Conservation (phyloP, 495 filamentous ascomycete species). For the Massariosphaeria phaeospora region DNA sequence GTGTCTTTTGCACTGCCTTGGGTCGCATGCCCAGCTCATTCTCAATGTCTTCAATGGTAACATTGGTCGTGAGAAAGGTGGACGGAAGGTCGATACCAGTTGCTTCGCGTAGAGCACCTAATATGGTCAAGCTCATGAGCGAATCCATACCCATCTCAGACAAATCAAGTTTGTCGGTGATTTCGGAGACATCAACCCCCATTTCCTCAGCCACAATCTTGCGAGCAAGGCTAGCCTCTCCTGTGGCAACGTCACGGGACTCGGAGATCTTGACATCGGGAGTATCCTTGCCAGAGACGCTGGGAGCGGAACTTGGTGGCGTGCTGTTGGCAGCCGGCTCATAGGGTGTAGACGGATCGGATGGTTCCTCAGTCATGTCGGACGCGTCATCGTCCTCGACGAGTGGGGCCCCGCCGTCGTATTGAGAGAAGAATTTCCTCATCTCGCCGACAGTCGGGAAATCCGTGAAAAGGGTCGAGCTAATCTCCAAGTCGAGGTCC, state of each 20-base stretch:
- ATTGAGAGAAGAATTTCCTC: constrained; percentile 45
- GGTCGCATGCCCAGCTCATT: constrained; percentile 45
- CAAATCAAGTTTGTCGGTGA: constrained; percentile 42
- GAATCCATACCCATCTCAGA: constrained; percentile 47
- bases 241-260: constrained; percentile 21
- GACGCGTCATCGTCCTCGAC: constrained; percentile 33
- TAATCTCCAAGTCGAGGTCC: constrained; percentile 45
- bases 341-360: constrained; percentile 38
- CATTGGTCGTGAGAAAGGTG: constrained; percentile 43
- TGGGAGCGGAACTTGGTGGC: constrained; percentile 41
- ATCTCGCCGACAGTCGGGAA: constrained; percentile 43
- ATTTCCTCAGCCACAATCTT: constrained; percentile 46
- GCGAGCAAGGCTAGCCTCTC: constrained; percentile 39
- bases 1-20: constrained; percentile 25
- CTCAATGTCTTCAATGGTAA: constrained; percentile 45
- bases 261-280: constrained; percentile 17
- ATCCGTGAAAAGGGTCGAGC: constrained; percentile 44
- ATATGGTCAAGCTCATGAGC: constrained; percentile 46
- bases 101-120: constrained; percentile 43
- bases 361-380: constrained; percentile 36
- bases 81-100: constrained; percentile 45
- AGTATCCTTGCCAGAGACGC: constrained; percentile 38
- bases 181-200: constrained; percentile 44
- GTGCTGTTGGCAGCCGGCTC: constrained; percentile 35
- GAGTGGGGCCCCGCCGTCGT: constrained; percentile 39